Conservation (phyloP, 768 basidiomycete species). For the Mycena belliarum region DNA sequence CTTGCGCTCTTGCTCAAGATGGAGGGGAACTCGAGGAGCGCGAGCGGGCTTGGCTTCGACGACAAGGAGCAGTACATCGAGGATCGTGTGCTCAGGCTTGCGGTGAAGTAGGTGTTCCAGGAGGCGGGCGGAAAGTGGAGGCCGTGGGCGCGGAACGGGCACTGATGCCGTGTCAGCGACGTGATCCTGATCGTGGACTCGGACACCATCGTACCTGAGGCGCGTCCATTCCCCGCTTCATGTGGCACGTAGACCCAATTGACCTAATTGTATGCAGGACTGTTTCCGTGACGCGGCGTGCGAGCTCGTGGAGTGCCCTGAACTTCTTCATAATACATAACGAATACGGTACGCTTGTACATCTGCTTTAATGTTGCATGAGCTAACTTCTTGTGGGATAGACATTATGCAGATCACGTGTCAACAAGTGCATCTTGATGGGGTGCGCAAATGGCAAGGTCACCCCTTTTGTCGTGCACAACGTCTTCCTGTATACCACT, state of each 20-base stretch:
- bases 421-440: conserved; percentile 83
- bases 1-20: conserved; percentile 64
- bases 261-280: conserved; percentile 45
- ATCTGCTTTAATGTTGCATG: background rate
- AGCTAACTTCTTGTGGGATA: conserved; percentile 22
- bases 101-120: conserved; percentile 70
- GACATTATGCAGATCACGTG: conserved; percentile 91
- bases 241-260: background rate
- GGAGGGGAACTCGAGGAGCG: conserved; percentile 51
- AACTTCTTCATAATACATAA: conserved; percentile 91
- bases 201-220: conserved; percentile 77
- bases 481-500: conserved; percentile 91
- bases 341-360: conserved; percentile 61
- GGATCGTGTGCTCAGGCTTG: conserved; percentile 70
- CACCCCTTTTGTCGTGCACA: conserved; percentile 84
- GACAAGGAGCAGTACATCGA: conserved; percentile 52
- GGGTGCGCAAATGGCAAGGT: conserved; percentile 80
- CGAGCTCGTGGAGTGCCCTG: conserved; percentile 78
- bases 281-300: conserved; percentile 89
- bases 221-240: conserved; percentile 22
- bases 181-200: conserved; percentile 83
- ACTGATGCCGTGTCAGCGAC: conserved; percentile 74
- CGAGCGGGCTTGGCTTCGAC: conserved; percentile 30
- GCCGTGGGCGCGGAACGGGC: conserved; percentile 78
- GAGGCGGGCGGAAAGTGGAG: conserved; percentile 59